These are phyloP conservation scores for Oropetium thomaeum DNA, from an alignment of 176 grass and related monocot genomes.

Conservation along the genomic window DNA sequence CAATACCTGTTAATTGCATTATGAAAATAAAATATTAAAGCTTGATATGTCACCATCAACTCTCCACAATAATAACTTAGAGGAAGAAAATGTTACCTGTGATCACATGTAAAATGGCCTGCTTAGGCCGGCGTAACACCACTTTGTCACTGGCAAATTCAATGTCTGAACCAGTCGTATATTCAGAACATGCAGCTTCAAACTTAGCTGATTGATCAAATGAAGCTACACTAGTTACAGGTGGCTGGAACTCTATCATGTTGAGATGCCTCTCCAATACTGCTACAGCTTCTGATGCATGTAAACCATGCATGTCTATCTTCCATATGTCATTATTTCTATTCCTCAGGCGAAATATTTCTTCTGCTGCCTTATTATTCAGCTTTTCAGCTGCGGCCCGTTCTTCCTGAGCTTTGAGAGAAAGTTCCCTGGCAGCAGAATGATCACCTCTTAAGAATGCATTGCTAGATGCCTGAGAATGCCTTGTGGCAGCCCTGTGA, in stretches of 20 bases:
- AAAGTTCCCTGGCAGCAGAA: constrained; percentile 57
- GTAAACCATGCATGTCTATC: constrained; percentile 82
- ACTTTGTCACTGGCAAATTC: constrained; percentile 26
- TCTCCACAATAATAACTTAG: background rate
- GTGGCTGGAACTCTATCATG: constrained; percentile 50
- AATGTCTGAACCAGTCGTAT: constrained; percentile 13
- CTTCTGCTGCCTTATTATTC: constrained; percentile 67
- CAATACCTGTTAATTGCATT: constrained; percentile 58
- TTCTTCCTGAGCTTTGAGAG: constrained; percentile 60
- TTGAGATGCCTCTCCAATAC: constrained; percentile 57
- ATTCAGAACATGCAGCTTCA: constrained; percentile 5
- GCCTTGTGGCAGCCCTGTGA: constrained; percentile 66
- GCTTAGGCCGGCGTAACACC: constrained; percentile 42
- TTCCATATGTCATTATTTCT: constrained; percentile 60
- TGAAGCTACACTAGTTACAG: constrained; percentile 28
- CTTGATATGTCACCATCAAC: constrained; percentile 8
- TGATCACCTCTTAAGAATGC: constrained; percentile 77
- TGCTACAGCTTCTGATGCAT: constrained; percentile 77
- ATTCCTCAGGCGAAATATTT: constrained; percentile 76
- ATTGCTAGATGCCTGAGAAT: constrained; percentile 79
- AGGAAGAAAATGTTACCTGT: constrained; percentile 50
- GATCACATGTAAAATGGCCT: constrained; percentile 66
- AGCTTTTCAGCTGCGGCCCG: constrained; percentile 56
- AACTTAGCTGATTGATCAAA: constrained; percentile 26
- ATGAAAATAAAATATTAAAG: constrained; percentile 10